These are phyloP conservation scores for Zygosaccharomyces bailii DNA, from an alignment of 805 yeast genomes.

Conservation along the genomic window DNA sequence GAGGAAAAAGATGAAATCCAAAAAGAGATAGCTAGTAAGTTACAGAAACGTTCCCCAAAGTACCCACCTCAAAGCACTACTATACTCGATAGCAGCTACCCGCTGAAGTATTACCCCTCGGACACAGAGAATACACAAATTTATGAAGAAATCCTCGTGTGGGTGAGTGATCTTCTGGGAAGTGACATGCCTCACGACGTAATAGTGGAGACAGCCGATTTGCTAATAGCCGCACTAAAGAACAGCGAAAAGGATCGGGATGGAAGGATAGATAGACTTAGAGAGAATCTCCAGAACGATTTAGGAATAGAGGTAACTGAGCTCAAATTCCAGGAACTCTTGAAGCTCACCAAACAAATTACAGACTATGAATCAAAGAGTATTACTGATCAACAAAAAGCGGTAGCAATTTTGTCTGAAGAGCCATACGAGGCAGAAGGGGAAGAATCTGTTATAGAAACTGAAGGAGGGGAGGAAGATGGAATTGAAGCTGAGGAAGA, in stretches of 20 bases:
- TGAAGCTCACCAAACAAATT: slow-evolving; percentile 44
- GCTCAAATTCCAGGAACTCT: slow-evolving; percentile 42
- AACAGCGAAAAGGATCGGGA: slow-evolving; percentile 19
- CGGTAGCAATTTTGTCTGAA: slow-evolving; percentile 44
- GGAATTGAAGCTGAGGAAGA: slow-evolving; percentile 19
- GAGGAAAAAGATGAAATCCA: slow-evolving; percentile 16
- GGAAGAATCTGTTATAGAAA: slow-evolving; percentile 25
- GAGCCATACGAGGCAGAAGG: slow-evolving; percentile 42
- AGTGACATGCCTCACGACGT: slow-evolving; percentile 74
- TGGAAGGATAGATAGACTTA: slow-evolving; percentile 38
- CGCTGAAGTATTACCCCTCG: slow-evolving; percentile 60
- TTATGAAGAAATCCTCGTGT: slow-evolving; percentile 56
- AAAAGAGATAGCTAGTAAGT: slow-evolving; percentile 11
- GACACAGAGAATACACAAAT: slow-evolving; percentile 47
- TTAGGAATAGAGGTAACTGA: slow-evolving; percentile 37
- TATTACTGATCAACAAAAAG: slow-evolving; percentile 36
- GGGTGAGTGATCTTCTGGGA: slow-evolving; percentile 55
- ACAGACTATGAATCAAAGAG: slow-evolving; percentile 45
- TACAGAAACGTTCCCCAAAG: slow-evolving; percentile 1
- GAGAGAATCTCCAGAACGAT: slow-evolving; percentile 46
- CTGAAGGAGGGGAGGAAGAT: slow-evolving; percentile 24
- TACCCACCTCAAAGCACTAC: slow-evolving; percentile 21
- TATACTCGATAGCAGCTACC: slow-evolving; percentile 36
- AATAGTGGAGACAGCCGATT: slow-evolving; percentile 40
- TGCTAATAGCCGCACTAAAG: slow-evolving; percentile 23